Evolutionary conservation across 768 basidiomycete species (phyloP), one percentile per base, ranked within the genome.

Genomic region (Dioszegia aurantiaca): DNA sequence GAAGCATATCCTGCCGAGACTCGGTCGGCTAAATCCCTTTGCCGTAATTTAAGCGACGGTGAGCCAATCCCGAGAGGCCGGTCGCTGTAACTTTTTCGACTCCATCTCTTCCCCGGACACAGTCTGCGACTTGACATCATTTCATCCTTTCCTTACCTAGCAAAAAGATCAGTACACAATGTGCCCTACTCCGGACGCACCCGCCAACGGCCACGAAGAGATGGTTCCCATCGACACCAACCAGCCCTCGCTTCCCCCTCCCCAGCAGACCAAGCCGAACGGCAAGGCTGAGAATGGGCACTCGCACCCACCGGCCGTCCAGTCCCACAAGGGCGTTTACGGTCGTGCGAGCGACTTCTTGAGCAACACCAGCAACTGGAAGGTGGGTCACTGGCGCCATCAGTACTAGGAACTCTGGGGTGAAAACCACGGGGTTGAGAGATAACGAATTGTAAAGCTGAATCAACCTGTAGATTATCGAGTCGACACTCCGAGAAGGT

Each of bases 401-500:
- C 19, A 6, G 6, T 14, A 33, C 14, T 6, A 6, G 6, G 8
- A 14, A 33, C 14, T 33, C 14, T 14, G 6, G 33, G 33, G 8
- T 6, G 14, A 33, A 33, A 6, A 33, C 14, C 33, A 14, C 8
- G 8, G 33, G 33, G 33, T 33, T 33, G 33, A 33, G 8, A 33
- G 33, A 14, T n/a, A n/a, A n/a, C n/a, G n/a, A n/a, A n/a, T n/a
- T n/a, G 33, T 33, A 6, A 9, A 30, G 46, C 46, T 47, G 61
- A 37, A 55, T 33, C 33, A 64, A n/a, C 4, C 37, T 17, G 16
- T 36, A 53, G 78, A 98, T 95, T 79, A 97, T 97, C 73, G 92
- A 97, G 80, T 91, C 89, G 69, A 98, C 94, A 3, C 84, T 97
- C 58, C 81, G 94, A 84, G 93, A 95, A 87, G 93, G 92, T 58